Conservation (phyloP, 129 eudicot genomes). For the Helichrysum umbraculigerum region DNA sequence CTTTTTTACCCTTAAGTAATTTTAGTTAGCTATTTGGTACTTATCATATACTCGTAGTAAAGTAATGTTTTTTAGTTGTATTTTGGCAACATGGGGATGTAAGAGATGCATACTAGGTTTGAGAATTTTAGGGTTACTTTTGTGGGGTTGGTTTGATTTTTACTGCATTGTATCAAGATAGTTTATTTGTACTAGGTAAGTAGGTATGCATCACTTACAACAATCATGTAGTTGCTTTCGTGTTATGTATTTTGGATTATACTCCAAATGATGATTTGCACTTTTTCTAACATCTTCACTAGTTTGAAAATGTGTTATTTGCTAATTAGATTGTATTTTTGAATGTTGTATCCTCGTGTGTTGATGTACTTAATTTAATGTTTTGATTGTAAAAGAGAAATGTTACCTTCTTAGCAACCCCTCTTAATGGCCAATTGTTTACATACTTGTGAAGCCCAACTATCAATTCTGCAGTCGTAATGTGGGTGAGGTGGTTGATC, state of each 20-base stretch:
- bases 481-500: no score
- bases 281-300: neutral
- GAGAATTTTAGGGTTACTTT: slow-evolving; percentile 6
- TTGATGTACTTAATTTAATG: no score
- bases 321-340: no score
- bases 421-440: no score
- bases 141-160: neutral
- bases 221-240: slow-evolving; percentile 27
- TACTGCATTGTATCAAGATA: neutral
- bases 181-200: slow-evolving; percentile 28
- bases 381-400: no score
- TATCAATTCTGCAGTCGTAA: no score
- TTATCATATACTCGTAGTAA: neutral
- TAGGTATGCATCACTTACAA: slow-evolving; percentile 45
- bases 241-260: neutral
- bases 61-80: slow-evolving; percentile 2
- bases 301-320: no score
- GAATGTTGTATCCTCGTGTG: no score
- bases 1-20: slow-evolving; percentile 28
- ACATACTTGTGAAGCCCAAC: no score
- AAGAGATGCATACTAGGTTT: slow-evolving; percentile 42
- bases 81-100: slow-evolving; percentile 33
- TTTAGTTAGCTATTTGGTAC: slow-evolving; percentile 13
- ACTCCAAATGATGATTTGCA: neutral
- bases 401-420: no score